Base-by-base conservation (phyloP, 1,139 yeast species). In the Arxiozyma telluris region DNA sequence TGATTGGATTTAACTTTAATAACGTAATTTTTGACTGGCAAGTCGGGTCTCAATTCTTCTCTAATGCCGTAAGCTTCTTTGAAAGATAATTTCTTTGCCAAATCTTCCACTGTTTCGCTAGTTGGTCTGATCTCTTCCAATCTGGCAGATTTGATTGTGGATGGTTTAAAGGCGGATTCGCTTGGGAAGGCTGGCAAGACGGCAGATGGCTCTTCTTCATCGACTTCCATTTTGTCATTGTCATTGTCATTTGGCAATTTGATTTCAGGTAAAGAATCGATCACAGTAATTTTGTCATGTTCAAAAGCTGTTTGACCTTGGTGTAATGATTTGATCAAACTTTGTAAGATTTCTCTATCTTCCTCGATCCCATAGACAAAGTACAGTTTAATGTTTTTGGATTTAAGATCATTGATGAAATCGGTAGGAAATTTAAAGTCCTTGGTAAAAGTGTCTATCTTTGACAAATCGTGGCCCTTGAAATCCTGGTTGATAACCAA, bases 1-100 rank as follows among this genome's bases (percentile, higher is more conserved):
- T 83, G 84, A 76, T 90, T 91, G 67, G 87, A 95, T 71, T 89
- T 87, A 51, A 93, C 98, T 71, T 85, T 88, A 55, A 90, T 95
- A 53, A 90, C 80, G 66, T 83, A 90, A 73, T 87, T 91, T 71
- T 85, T 77, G 53, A 87, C 87, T 25, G 97, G 90, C 59, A 89
- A 77, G 64, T 93, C 98, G 22, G 98, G 98, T 73, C 97, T 85
- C 64, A 91, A 78, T 9, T 76, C 77, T 49, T 75, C 67, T 42
- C 73, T 62, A 52, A 82, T 74, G 20, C 73, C 76, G 64, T 75
- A 91, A 8, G 96, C 93, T 70, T 93, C 98, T 55, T 81, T 78
- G 80, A 93, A 93, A 12, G 87, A 78, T 55, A 91, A 69, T 62
- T 80, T 82, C 73, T 85, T 83, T 39, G 93, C 84, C 55, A 87